Base-by-base conservation (phyloP, 805 yeast genomes). In the Nakazawaea ambrosiae region DNA sequence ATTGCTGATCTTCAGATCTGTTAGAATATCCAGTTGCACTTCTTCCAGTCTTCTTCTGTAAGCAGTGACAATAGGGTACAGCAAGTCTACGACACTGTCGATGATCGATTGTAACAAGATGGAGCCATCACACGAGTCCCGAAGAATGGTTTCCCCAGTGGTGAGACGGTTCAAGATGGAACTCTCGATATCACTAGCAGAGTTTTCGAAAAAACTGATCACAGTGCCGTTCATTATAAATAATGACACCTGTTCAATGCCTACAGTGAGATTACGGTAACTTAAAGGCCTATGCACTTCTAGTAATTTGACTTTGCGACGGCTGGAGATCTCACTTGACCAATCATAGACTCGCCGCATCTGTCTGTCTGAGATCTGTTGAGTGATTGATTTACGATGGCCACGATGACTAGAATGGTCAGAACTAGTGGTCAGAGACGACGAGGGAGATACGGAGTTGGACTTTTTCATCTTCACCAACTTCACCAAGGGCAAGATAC, bases 171-270 rank as follows among this genome's bases (percentile, higher is more conserved):
- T 53, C 20, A 75, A 53, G 9, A 76, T 63, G 1, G 81, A 79
- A 25, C 57, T 57, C 38, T 70, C 76, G 18, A 76, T 63, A 33
- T 70, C 75, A 31, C 65, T 63, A 4, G 76, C 78, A 4, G 75
- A 64, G 42, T 72, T 68, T 48, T 76, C 82, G 49, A 76, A 75
- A 44, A 76, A 72, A 0, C 81, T 64, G 4, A 76, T 62, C 10
- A 76, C 69, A 0, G 75, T 65, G 31, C 66, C 61, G 5, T 58
- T 51, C 14, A 68, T 55, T 14, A 76, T 41, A 42, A 68, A 76
- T 33, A 75, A 51, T 0, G 79, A 70, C 2, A 70, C 70, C 48
- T 76, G 81, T 48, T 76, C 82, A 9, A 72, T 57, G 1, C 75
- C 78, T 5, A 75, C 75, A 17, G 60, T 63, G 38, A 60, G 47